These are phyloP conservation scores for Anthracocystis setariae DNA, from an alignment of 1,284 basidiomycete species.

Conservation along the genomic window DNA sequence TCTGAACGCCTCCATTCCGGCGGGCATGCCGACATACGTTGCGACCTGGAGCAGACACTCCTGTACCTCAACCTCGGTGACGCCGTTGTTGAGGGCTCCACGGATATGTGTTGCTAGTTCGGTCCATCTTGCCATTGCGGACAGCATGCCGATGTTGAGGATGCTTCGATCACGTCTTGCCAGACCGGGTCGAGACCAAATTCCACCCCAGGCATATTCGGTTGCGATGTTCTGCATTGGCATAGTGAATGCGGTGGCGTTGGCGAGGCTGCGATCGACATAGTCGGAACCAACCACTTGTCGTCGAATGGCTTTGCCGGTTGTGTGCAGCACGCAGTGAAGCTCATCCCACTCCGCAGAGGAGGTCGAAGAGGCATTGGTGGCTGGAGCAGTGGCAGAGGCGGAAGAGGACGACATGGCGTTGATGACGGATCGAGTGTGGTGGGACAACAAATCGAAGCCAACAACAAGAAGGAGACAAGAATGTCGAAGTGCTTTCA, in stretches of 20 bases:
- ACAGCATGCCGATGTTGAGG: conserved; percentile 45
- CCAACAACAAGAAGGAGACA: no score
- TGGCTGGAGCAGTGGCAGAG: neutral
- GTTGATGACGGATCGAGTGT: no score
- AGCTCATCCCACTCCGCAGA: conserved; percentile 21
- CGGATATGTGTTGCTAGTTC: conserved; percentile 39
- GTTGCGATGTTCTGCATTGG: conserved; percentile 40
- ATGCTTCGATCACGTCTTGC: conserved; percentile 39
- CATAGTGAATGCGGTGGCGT: conserved; percentile 23
- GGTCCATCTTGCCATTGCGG: conserved; percentile 32
- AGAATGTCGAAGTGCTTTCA: no score
- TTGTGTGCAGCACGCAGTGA: conserved; percentile 15
- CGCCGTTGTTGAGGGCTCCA: conserved; percentile 49
- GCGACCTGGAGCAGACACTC: conserved; percentile 45
- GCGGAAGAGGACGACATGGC: conserved; percentile 7
- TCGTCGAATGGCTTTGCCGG: conserved; percentile 29
- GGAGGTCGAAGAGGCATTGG: neutral
- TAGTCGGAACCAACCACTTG: conserved; percentile 34
- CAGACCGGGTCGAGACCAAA: conserved; percentile 38
- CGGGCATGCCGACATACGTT: conserved; percentile 46
- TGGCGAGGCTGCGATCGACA: conserved; percentile 34
- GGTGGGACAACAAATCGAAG: no score
- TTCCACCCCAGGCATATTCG: conserved; percentile 38
- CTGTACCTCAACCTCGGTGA: conserved; percentile 34
- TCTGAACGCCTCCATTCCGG: conserved; percentile 40